Conservation (phyloP, 2,329 filamentous ascomycete genomes). For the Coniochaeta hoffmannii region DNA sequence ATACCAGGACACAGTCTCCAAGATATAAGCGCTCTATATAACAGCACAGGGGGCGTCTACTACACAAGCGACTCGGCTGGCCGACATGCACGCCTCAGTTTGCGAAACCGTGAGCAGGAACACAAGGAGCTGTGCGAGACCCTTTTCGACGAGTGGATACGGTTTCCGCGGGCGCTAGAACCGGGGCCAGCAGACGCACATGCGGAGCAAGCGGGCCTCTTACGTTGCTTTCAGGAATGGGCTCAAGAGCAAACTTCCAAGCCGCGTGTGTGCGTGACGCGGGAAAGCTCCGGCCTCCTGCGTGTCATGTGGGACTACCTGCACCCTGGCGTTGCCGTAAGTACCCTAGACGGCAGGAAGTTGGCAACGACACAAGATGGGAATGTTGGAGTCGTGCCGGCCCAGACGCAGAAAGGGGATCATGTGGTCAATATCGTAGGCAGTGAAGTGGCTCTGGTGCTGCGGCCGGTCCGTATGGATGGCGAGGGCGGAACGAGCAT, state of each 20-base stretch:
- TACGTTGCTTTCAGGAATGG: background rate
- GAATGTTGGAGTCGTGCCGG: background rate
- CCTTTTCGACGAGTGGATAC: constrained; percentile 1
- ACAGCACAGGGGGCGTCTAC: constrained; percentile 4
- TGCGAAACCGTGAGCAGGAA: constrained; percentile 2
- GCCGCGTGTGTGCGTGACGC: constrained; percentile 2
- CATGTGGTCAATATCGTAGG: background rate
- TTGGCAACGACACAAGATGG: background rate
- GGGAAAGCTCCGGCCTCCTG: constrained; percentile 3
- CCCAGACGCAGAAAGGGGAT: background rate
- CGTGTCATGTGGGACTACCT: constrained; percentile 6
- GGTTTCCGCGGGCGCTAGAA: background rate
- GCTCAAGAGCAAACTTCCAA: background rate
- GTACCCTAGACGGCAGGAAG: background rate
- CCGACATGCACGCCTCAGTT: constrained; percentile 3
- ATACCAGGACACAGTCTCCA: background rate
- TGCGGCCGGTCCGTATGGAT: background rate
- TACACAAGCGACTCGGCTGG: constrained; percentile 4
- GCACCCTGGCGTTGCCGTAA: background rate
- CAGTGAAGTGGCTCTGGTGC: background rate
- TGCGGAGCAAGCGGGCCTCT: background rate
- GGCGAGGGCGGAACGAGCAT: background rate
- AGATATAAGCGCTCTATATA: constrained; percentile 1
- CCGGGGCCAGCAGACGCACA: background rate
- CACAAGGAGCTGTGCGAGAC: constrained; percentile 2